Percentiles rank a stretch among this genome's conserved stretches.
phyloP scores from a whole-genome alignment of 805 yeast genomes.

The Cyberlindnera amylophila region DNA sequence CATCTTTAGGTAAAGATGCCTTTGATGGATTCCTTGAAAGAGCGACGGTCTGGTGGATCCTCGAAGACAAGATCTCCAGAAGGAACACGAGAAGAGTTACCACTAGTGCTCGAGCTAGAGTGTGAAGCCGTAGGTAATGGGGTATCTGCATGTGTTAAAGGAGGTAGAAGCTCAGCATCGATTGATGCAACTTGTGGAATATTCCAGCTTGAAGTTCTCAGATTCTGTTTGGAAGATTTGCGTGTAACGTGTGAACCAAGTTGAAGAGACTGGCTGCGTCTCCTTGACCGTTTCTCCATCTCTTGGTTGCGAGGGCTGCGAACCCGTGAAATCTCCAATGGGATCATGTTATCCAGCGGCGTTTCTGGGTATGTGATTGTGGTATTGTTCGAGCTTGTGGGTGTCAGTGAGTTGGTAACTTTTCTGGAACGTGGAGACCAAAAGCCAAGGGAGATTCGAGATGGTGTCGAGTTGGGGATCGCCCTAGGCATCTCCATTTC shows the following conservation, averaged over 20 bases:
- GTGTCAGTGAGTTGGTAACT: too few relatives aligned
- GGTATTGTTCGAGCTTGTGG: too few relatives aligned
- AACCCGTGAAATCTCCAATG: constrained; percentile 5
- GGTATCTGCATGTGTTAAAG: too few relatives aligned
- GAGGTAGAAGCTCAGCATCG: too few relatives aligned
- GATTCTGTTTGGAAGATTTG: constrained; percentile 6
- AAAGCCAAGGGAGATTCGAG: too few relatives aligned
- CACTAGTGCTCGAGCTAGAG: neutral
- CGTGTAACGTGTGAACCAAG: neutral
- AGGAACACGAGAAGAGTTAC: neutral
- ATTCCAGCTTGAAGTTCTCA: constrained; percentile 6
- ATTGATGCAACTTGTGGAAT: neutral
- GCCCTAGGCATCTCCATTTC: too few relatives aligned
- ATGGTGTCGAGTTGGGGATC: too few relatives aligned
- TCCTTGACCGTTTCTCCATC: too few relatives aligned
- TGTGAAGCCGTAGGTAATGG: neutral
- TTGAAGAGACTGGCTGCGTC: too few relatives aligned
- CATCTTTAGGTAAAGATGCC: constrained; percentile 1
- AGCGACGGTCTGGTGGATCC: constrained; percentile 5
- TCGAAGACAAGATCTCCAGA: constrained; percentile 10
- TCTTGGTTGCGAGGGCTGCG: constrained; percentile 1
- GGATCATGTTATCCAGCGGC: constrained; percentile 3
- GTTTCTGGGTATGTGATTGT: neutral
- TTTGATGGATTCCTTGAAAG: constrained; percentile 6
- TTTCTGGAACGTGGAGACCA: too few relatives aligned